Percentiles rank a stretch among this genome's conserved stretches.
These are phyloP conservation scores for Pythium phragmiticola DNA, from an alignment of 352 stramenopile species.

Conservation along the genomic window DNA sequence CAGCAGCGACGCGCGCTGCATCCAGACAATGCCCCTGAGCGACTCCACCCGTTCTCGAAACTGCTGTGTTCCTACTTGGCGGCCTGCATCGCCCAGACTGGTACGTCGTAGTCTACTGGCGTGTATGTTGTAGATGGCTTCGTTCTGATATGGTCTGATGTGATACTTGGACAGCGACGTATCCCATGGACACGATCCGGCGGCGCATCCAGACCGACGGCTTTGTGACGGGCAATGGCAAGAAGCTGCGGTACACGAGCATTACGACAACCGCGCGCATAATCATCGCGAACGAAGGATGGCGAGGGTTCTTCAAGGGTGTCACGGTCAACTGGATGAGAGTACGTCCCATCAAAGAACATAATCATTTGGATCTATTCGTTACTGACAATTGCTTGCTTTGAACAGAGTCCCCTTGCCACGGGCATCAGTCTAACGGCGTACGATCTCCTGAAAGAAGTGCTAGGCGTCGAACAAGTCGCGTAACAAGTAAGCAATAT, in stretches of 20 bases:
- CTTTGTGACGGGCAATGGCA: conserved; percentile 49
- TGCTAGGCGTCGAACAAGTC: conserved; percentile 76
- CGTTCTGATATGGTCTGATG: no score
- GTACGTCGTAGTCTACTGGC: conserved; percentile 29
- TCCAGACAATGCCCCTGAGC: conserved; percentile 26
- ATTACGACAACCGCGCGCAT: conserved; percentile 63
- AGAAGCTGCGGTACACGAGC: conserved; percentile 61
- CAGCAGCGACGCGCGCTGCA: conserved; percentile 27
- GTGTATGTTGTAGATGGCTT: background rate
- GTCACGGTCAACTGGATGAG: conserved; percentile 87
- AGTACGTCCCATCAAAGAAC: conserved; percentile 27
- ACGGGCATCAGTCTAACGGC: conserved; percentile 85
- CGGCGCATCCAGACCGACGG: conserved; percentile 83
- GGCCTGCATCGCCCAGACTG: conserved; percentile 81
- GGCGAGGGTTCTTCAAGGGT: conserved; percentile 83
- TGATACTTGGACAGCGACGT: conserved; percentile 46
- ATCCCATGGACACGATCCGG: conserved; percentile 84
- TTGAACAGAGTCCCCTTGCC: conserved; percentile 70
- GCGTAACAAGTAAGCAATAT: conserved; percentile 17
- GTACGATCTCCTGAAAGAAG: conserved; percentile 86
- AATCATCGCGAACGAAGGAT: conserved; percentile 75
- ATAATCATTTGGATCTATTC: background rate
- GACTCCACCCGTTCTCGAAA: conserved; percentile 74
- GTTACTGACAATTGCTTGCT: background rate
- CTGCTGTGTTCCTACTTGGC: conserved; percentile 84